Conservation (phyloP, 257 asterid species). For the Solanum megistacrolobum region DNA sequence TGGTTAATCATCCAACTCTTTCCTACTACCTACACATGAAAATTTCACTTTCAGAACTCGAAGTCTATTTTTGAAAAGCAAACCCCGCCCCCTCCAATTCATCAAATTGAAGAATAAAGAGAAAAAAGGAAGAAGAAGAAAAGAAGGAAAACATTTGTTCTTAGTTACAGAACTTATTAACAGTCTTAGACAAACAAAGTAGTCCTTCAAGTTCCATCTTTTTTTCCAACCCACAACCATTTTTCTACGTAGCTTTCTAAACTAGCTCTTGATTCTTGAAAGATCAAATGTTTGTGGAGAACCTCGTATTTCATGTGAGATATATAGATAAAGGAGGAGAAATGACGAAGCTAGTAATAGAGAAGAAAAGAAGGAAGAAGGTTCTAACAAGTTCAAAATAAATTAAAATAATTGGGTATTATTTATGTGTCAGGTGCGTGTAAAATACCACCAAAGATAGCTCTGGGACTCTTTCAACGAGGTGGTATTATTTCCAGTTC, state of each 20-base stretch:
- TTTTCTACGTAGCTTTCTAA: not conserved
- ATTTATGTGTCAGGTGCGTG: not conserved
- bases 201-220: not conserved
- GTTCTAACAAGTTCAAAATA: not conserved
- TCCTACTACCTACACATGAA: not conserved
- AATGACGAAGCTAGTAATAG: not conserved
- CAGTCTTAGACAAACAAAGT: not conserved
- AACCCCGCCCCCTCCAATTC: not conserved
- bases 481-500: not conserved
- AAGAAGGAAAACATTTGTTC: not conserved
- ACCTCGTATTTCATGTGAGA: not conserved
- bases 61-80: not conserved
- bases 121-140: not conserved
- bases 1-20: not conserved
- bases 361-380: not conserved
- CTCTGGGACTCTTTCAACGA: not conserved
- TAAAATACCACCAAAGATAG: not conserved
- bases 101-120: not conserved
- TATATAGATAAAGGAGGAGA: not conserved
- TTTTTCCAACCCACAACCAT: not conserved
- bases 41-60: not conserved
- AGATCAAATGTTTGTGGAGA: not conserved
- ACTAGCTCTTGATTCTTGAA: not conserved
- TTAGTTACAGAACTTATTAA: not conserved
- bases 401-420: not conserved